phyloP scores from a whole-genome alignment of 495 filamentous ascomycete genomes.

The Penicillium pancosmium region DNA sequence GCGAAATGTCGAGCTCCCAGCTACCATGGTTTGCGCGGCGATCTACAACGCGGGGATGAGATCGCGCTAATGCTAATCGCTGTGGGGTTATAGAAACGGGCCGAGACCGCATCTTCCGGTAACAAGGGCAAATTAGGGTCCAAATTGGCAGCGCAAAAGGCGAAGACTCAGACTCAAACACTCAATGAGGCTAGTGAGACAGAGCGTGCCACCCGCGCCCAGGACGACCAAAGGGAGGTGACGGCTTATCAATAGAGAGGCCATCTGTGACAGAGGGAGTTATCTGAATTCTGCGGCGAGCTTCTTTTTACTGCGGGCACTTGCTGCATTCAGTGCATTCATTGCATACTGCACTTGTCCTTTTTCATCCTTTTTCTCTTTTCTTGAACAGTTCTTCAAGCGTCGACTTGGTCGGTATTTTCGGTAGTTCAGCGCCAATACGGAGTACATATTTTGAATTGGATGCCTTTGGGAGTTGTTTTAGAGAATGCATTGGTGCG shows the following conservation, averaged over 20 bases:
- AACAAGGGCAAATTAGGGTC: slow-evolving; percentile 59
- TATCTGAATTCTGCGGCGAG: neutral
- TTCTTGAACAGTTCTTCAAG: slow-evolving; percentile 4
- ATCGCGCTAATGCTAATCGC: neutral
- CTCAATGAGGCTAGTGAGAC: slow-evolving; percentile 57
- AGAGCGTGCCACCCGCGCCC: slow-evolving; percentile 59
- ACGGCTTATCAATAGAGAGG: slow-evolving; percentile 1
- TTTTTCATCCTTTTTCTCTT: neutral
- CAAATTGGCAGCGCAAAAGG: slow-evolving; percentile 67
- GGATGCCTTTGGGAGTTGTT: neutral
- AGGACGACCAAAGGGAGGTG: slow-evolving; percentile 41
- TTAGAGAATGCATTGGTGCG: neutral
- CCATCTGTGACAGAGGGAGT: neutral
- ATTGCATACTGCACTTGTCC: neutral
- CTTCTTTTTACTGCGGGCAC: neutral
- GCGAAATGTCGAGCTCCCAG: neutral
- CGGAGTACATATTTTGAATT: neutral
- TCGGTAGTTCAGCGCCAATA: neutral
- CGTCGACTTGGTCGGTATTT: slow-evolving; percentile 1
- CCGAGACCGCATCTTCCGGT: slow-evolving; percentile 26
- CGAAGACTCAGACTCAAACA: slow-evolving; percentile 62
- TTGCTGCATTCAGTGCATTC: neutral
- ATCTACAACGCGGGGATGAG: neutral
- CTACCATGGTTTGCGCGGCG: neutral
- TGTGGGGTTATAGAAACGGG: slow-evolving; percentile 40